These are phyloP conservation scores for Verticillium dahliae DNA, from an alignment of 2,329 filamentous ascomycete genomes.

Conservation along the genomic window DNA sequence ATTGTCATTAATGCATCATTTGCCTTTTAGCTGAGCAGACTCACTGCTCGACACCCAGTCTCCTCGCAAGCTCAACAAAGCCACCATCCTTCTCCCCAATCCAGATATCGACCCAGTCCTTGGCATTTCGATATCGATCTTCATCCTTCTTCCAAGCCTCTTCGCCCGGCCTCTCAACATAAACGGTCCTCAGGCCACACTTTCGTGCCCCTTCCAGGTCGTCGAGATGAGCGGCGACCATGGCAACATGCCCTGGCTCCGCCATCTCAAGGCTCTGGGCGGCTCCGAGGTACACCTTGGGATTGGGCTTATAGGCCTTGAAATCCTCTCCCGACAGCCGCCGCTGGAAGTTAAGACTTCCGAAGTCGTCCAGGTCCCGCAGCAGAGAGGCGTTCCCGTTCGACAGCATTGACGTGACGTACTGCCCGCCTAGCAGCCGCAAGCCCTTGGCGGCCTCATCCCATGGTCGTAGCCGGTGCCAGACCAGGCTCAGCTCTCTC, in stretches of 20 bases:
- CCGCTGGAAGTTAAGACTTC: slow-evolving; percentile 53
- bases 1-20: background rate
- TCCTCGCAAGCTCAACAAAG: slow-evolving; percentile 19
- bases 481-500: slow-evolving; percentile 56
- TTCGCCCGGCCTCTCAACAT: slow-evolving; percentile 63
- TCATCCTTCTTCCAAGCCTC: slow-evolving; percentile 52
- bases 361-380: slow-evolving; percentile 53
- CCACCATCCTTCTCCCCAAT: slow-evolving; percentile 23
- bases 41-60: background rate
- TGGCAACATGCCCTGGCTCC: slow-evolving; percentile 56
- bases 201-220: slow-evolving; percentile 62
- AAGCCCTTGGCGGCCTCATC: slow-evolving; percentile 54
- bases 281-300: slow-evolving; percentile 62
- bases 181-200: slow-evolving; percentile 63
- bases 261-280: slow-evolving; percentile 47
- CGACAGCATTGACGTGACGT: slow-evolving; percentile 60
- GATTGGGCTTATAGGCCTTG: slow-evolving; percentile 66
- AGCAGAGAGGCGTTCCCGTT: slow-evolving; percentile 69
- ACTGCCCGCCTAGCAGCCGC: slow-evolving; percentile 39
- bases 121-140: slow-evolving; percentile 43
- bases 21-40: background rate
- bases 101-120: slow-evolving; percentile 34
- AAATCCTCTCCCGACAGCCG: slow-evolving; percentile 66
- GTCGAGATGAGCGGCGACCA: slow-evolving; percentile 70
- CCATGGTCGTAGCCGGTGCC: slow-evolving; percentile 71